Conservation (phyloP, 2,329 filamentous ascomycete genomes). For the Monosporascus sp. region DNA sequence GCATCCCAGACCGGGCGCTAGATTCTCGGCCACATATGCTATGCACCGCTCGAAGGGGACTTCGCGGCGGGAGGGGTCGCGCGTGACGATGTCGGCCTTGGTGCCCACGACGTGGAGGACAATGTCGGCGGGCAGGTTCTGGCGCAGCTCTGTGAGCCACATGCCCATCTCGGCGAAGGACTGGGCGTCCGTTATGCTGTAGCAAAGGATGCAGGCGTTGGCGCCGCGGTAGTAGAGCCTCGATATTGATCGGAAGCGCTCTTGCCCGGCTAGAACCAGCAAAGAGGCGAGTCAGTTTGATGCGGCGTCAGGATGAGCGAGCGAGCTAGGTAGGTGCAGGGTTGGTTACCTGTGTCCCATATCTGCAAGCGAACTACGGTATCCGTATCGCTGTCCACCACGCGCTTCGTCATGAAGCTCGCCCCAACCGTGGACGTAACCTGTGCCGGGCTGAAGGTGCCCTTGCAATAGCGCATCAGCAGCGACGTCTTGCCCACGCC, state of each 20-base stretch:
- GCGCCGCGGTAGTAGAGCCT: slow-evolving; percentile 95
- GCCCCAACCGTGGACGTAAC: slow-evolving; percentile 71
- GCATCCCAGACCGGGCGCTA: slow-evolving; percentile 64
- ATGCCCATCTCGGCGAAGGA: slow-evolving; percentile 90
- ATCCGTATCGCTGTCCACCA: slow-evolving; percentile 78
- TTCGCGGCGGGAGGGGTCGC: slow-evolving; percentile 71
- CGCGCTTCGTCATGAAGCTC: slow-evolving; percentile 74
- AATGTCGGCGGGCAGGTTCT: slow-evolving; percentile 71
- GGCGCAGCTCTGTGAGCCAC: slow-evolving; percentile 81
- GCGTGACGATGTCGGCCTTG: slow-evolving; percentile 84
- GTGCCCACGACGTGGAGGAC: slow-evolving; percentile 94
- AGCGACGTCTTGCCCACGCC: slow-evolving; percentile 77
- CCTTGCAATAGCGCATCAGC: slow-evolving; percentile 71
- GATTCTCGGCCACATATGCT: slow-evolving; percentile 88
- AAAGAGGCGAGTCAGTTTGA: slow-evolving; percentile 1
- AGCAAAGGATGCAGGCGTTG: slow-evolving; percentile 90
- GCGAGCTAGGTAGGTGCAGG: background rate
- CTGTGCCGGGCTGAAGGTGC: slow-evolving; percentile 62
- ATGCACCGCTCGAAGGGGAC: slow-evolving; percentile 95
- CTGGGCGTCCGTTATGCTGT: slow-evolving; percentile 81
- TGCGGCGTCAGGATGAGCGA: slow-evolving; percentile 2
- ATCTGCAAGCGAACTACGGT: slow-evolving; percentile 89
- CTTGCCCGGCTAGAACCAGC: slow-evolving; percentile 65
- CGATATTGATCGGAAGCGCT: slow-evolving; percentile 91
- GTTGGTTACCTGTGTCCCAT: slow-evolving; percentile 73